A percentile compares a stretch with the other conserved stretches of the same genome.
Evolutionary conservation across 139 green algal genomes (phyloP).

Genomic region (Chlamydomonas eustigma): DNA sequence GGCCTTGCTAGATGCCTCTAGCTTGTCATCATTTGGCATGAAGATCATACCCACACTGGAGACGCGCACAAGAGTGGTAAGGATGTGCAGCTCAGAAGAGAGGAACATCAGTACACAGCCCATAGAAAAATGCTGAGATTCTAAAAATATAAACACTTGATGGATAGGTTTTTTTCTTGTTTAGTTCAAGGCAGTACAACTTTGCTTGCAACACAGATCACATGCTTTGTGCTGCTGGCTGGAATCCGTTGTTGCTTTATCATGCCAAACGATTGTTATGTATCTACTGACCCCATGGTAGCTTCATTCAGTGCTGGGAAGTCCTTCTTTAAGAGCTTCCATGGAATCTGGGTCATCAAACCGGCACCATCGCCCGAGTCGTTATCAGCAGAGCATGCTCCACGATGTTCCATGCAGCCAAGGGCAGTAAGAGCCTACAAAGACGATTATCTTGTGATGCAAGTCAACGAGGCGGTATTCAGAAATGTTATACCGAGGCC

Average conservation of each 20-base stretch:
- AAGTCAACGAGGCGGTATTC: not conserved
- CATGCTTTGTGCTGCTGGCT: too few relatives aligned
- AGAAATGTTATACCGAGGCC: not conserved
- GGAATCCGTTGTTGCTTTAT: too few relatives aligned
- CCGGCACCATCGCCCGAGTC: constrained; percentile 95
- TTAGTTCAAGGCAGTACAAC: too few relatives aligned
- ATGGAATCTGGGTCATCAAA: constrained; percentile 97
- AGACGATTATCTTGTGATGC: not conserved
- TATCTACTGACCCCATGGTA: constrained; percentile 54
- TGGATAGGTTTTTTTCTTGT: too few relatives aligned
- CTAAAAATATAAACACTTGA: too few relatives aligned
- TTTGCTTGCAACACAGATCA: too few relatives aligned
- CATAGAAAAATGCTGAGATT: too few relatives aligned
- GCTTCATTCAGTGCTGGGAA: constrained; percentile 58
- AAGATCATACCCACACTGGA: constrained; percentile 98
- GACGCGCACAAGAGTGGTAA: too few relatives aligned
- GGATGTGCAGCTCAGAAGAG: too few relatives aligned
- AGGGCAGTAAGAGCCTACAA: constrained; percentile 83
- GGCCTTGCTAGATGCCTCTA: constrained; percentile 60
- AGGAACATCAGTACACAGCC: too few relatives aligned
- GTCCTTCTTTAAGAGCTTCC: constrained; percentile 84
- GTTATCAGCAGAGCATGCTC: constrained; percentile 93
- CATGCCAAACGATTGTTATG: too few relatives aligned
- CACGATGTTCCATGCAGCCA: constrained; percentile 99
- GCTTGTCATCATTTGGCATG: constrained; percentile 82